These are phyloP conservation scores for Allantophomopsis cytisporea DNA, from an alignment of 2,329 filamentous ascomycete species.

Conservation along the genomic window DNA sequence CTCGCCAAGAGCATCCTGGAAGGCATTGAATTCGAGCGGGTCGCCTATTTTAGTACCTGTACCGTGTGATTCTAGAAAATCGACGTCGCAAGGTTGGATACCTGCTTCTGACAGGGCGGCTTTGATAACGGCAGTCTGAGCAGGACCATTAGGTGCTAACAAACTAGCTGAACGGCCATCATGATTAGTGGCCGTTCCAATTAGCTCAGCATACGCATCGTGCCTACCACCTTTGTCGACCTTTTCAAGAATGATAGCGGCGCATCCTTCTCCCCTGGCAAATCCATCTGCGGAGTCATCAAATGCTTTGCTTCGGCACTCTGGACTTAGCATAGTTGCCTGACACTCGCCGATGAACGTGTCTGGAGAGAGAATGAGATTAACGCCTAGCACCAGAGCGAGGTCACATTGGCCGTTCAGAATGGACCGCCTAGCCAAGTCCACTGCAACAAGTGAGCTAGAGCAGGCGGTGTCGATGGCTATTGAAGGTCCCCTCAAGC, in stretches of 20 bases:
- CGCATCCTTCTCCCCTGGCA: constrained; percentile 27
- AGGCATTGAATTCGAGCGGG: constrained; percentile 27
- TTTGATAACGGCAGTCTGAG: constrained; percentile 59
- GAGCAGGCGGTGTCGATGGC: constrained; percentile 1
- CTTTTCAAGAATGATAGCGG: constrained; percentile 24
- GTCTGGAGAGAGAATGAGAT: constrained; percentile 8
- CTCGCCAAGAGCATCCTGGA: constrained; percentile 9
- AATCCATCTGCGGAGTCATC: constrained; percentile 29
- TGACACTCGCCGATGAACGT: constrained; percentile 4
- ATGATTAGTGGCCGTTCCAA: background rate
- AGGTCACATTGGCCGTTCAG: background rate
- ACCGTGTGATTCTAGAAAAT: constrained; percentile 35
- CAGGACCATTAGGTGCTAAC: constrained; percentile 67
- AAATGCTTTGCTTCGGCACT: constrained; percentile 12
- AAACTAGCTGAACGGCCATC: constrained; percentile 70
- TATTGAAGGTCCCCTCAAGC: constrained; percentile 9
- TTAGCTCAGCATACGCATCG: background rate
- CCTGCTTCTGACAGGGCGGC: constrained; percentile 59
- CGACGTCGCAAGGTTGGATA: too few relatives aligned
- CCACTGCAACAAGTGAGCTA: background rate
- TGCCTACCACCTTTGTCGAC: constrained; percentile 19
- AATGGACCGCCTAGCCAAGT: background rate
- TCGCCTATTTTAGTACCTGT: constrained; percentile 25
- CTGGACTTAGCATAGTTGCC: constrained; percentile 1
- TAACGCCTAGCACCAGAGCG: constrained; percentile 2